Base-by-base conservation (phyloP, 2,329 filamentous ascomycete genomes). In the Penicillium decumbens region DNA sequence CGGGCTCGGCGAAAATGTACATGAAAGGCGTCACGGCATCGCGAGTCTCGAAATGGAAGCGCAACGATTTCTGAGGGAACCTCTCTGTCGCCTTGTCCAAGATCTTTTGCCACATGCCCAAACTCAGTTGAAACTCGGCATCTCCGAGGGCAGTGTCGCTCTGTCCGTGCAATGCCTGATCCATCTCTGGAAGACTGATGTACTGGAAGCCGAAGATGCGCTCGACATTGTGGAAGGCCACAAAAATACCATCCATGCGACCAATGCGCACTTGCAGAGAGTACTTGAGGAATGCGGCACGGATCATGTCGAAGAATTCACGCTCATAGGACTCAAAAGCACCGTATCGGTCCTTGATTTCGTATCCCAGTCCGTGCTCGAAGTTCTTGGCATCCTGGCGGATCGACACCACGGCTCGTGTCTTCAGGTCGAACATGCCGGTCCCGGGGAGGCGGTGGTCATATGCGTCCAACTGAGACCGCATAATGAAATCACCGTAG, bases 151-250 rank as follows among this genome's bases (percentile, higher is more conserved):
- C 65, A 0, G 76, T 76, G 61, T 90, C 77, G 0, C 68, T 62
- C 43, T 89, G 85, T 20, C 89, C 90, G 65, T 98, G 95, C n/a
- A 98, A 71, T 0, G 89, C 81, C n/a, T 78, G 66, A 66, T 98
- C 93, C 86, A 98, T 90, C 65, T 98, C 93, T 3, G 81, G 67
- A 12, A 97, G 72, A 51, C 84, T 84, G 52, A 98, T 80, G 66
- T 98, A 98, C 70, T 98, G 93, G 69, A 98, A 98, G 5, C 93
- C 93, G 66, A 98, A 98, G 43, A 98, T 95, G 47, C 91, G 87
- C 70, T 91, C 80, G 2, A 90, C 88, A 67, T 98, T 98, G 75
- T 98, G 93, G 67, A 84, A 98, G 2, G 93, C 93, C 20, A 97
- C 88, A 65, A 97, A 98, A 43, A 97, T 96, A 46, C 93, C 93